These are phyloP conservation scores for Coemansia sp. DNA, from an alignment of 192 early-diverging fungal genomes.

Conservation along the genomic window DNA sequence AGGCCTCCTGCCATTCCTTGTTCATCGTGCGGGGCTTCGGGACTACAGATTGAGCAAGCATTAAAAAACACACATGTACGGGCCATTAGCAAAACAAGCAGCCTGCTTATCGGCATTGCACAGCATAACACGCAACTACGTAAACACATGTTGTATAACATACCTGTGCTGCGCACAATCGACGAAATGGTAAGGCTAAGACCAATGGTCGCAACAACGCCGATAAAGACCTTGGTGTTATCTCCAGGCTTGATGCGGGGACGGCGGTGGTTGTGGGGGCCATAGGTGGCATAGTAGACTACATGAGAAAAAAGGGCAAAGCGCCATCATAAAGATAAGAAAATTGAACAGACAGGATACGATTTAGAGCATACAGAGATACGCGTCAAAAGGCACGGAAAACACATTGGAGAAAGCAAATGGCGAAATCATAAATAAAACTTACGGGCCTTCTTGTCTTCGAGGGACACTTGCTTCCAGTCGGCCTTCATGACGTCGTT, in stretches of 20 bases:
- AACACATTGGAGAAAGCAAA: not conserved
- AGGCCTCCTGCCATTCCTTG: slow-evolving; percentile 85
- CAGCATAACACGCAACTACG: not conserved
- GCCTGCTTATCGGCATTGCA: not conserved
- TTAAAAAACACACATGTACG: slow-evolving; percentile 1
- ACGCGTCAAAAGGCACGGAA: not conserved
- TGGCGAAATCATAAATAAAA: not conserved
- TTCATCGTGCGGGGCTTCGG: slow-evolving; percentile 65
- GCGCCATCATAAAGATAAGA: not conserved
- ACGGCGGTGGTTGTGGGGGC: slow-evolving; percentile 86
- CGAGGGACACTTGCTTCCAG: slow-evolving; percentile 89
- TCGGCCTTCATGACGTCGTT: slow-evolving; percentile 89
- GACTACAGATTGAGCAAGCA: slow-evolving; percentile 46
- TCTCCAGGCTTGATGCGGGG: slow-evolving; percentile 68
- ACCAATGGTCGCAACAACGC: slow-evolving; percentile 60
- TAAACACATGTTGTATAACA: slow-evolving; percentile 14
- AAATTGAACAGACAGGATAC: not conserved
- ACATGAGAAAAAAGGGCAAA: slow-evolving; percentile 8
- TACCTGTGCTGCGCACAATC: slow-evolving; percentile 57
- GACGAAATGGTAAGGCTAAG: slow-evolving; percentile 59
- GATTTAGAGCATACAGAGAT: not conserved
- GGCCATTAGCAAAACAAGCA: slow-evolving; percentile 3
- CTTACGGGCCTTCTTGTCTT: slow-evolving; percentile 89
- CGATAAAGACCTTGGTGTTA: slow-evolving; percentile 68
- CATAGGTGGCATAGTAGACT: slow-evolving; percentile 95